phyloP scores from a whole-genome alignment of 495 filamentous ascomycete genomes.

The Penicillium egyptiacum region DNA sequence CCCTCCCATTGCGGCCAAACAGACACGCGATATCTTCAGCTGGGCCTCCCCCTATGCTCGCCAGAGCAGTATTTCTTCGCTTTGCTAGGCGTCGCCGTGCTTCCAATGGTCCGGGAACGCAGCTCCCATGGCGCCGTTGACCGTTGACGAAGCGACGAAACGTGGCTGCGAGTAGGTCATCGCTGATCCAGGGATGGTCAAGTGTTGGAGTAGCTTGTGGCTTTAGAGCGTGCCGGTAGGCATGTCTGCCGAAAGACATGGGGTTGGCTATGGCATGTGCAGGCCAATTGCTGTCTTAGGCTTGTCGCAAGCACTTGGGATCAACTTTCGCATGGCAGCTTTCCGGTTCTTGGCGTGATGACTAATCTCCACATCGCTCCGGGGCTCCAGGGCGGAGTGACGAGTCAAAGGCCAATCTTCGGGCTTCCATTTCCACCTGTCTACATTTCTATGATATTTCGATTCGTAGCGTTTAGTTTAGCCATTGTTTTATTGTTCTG shows the following conservation, averaged over 20 bases:
- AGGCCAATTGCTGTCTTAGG: constrained; percentile 28
- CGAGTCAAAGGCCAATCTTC: constrained; percentile 1
- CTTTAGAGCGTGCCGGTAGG: constrained; percentile 42
- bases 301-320: constrained; percentile 1
- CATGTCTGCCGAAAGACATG: constrained; percentile 50
- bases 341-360: constrained; percentile 16
- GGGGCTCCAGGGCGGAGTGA: neutral
- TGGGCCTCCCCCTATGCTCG: constrained; percentile 33
- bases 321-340: constrained; percentile 11
- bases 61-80: constrained; percentile 50
- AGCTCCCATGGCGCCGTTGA: constrained; percentile 52
- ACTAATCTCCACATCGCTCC: constrained; percentile 4
- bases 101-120: constrained; percentile 59
- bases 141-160: constrained; percentile 49
- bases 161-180: constrained; percentile 51
- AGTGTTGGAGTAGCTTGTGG: constrained; percentile 26
- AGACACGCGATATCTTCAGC: constrained; percentile 41
- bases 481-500: neutral
- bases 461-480: neutral
- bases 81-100: constrained; percentile 54
- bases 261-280: constrained; percentile 22
- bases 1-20: constrained; percentile 47
- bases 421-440: neutral
- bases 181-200: constrained; percentile 56
- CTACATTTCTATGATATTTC: neutral